Base-by-base conservation (phyloP, 2,329 filamentous ascomycete genomes). In the Colletotrichum sp. region DNA sequence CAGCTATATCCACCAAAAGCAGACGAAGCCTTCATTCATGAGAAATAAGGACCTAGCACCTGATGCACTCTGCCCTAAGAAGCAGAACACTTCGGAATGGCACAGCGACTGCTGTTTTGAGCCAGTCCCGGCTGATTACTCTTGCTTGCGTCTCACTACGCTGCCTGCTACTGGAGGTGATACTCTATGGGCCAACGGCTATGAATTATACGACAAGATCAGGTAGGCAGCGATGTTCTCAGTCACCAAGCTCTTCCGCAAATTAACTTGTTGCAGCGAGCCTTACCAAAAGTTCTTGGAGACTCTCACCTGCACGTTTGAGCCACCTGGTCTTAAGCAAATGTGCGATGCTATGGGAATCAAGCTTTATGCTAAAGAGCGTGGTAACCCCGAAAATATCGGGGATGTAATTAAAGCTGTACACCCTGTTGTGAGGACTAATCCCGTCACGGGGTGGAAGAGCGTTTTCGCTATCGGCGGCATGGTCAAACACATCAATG, bases 121-220 rank as follows among this genome's bases (percentile, higher is more conserved):
- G 80, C 87, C 87, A 2, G 86, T 89, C 1, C 91, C 92, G 0
- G 88, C 89, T 1, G 91, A 93, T 79, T 93, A 92, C 80, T 89
- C 91, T 0, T 89, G 88, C 44, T 84, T 94, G 13, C 88, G 91
- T 32, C 83, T 93, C 4, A 88, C 87, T 5, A 84, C 90, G 63
- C 82, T 93, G 1, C 92, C 91, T 1, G 84, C 85, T 49, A 91
- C 88, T 0, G 91, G 91, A 7, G 88, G 90, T n/a, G 79, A 93
- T 80, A 92, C 91, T 21, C 86, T 93, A 7, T 93, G 91, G 90
- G 91, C 91, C 0, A 91, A 89, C 1, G 91, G 90, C 3, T 93
- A 92, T 77, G 91, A 92, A 69, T 78, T 91, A n/a, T 92, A 90
- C 69, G 90, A 92, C 79, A 86, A 89, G 7, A 84, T 92, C 9